Conservation (phyloP, 495 filamentous ascomycete species). For the Xylaria flabelliformis region DNA sequence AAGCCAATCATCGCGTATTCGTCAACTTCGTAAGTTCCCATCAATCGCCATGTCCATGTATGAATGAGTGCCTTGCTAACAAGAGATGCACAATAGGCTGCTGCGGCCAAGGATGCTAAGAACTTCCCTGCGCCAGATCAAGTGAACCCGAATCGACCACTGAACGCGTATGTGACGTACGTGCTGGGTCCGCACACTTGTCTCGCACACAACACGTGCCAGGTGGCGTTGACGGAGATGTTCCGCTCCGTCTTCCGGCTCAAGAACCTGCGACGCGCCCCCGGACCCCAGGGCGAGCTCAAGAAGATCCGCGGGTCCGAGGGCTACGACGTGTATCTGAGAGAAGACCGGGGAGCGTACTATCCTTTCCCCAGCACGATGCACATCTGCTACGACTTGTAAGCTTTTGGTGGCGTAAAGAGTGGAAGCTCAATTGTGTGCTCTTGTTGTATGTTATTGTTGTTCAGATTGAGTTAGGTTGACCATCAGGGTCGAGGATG, state of each 20-base stretch:
- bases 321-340: slow-evolving; percentile 72
- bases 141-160: slow-evolving; percentile 70
- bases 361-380: slow-evolving; percentile 77
- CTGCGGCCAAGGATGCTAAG: slow-evolving; percentile 63
- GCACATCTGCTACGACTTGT: slow-evolving; percentile 60
- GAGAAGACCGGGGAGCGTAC: slow-evolving; percentile 73
- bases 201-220: slow-evolving; percentile 66
- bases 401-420: not conserved
- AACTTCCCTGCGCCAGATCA: slow-evolving; percentile 73
- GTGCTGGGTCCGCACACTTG: slow-evolving; percentile 66
- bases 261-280: slow-evolving; percentile 68
- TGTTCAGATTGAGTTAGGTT: not conserved
- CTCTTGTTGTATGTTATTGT: not conserved
- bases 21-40: slow-evolving; percentile 60
- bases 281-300: slow-evolving; percentile 71
- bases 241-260: slow-evolving; percentile 69
- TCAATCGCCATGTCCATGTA: not conserved
- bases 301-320: slow-evolving; percentile 70
- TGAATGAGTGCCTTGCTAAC: slow-evolving; percentile 46
- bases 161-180: slow-evolving; percentile 73
- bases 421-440: not conserved
- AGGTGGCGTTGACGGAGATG: slow-evolving; percentile 71
- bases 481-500: not conserved
- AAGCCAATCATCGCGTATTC: slow-evolving; percentile 51
- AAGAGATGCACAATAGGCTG: slow-evolving; percentile 58